These are phyloP conservation scores for Cladosporium phlei DNA, from an alignment of 2,329 filamentous ascomycete species.

Conservation along the genomic window DNA sequence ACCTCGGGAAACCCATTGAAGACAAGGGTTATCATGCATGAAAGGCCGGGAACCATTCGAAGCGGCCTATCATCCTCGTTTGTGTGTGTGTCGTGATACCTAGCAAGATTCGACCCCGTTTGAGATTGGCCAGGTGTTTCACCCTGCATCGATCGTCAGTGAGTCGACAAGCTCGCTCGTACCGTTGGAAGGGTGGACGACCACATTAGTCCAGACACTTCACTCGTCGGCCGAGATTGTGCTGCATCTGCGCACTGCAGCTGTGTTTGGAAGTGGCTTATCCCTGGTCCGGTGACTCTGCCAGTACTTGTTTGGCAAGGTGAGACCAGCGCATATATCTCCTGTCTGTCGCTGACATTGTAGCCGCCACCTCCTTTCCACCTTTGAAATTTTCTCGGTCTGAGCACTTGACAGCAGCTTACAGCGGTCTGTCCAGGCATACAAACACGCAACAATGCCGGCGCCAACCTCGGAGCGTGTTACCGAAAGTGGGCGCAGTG, in stretches of 20 bases:
- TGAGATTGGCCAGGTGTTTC: neutral
- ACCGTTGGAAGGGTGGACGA: neutral
- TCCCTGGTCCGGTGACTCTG: neutral
- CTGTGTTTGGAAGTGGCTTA: neutral
- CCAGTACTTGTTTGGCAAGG: too few relatives aligned
- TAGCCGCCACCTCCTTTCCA: neutral
- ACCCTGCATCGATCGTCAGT: neutral
- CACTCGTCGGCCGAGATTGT: too few relatives aligned
- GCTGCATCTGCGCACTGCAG: neutral
- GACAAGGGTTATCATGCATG: neutral
- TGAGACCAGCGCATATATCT: too few relatives aligned
- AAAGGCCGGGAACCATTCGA: neutral
- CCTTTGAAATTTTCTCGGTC: neutral
- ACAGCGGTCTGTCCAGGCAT: neutral
- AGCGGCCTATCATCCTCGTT: neutral
- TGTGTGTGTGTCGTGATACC: neutral
- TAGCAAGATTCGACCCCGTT: neutral
- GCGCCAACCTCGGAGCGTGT: slow-evolving; percentile 1
- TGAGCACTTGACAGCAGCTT: neutral
- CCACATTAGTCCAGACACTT: too few relatives aligned
- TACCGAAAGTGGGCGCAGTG: slow-evolving; percentile 13
- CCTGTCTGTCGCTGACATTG: too few relatives aligned
- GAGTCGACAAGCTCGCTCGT: neutral
- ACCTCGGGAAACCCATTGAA: too few relatives aligned
- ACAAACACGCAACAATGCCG: slow-evolving; percentile 11